Evolutionary conservation across 306 rosid genomes (phyloP).

Genomic region (Calophaca sinica): DNA sequence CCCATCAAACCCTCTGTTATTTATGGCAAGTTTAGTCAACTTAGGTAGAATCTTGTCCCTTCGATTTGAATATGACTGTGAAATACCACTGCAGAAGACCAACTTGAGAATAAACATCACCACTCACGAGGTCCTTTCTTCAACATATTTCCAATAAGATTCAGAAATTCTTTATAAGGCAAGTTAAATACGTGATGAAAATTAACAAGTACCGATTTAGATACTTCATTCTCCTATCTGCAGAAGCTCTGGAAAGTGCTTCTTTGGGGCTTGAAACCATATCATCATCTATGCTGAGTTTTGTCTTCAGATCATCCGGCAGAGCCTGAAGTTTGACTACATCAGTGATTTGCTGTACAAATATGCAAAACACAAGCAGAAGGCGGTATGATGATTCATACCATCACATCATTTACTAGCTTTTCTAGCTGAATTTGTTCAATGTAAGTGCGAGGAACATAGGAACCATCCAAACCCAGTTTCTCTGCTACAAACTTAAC

Average conservation of each 20-base stretch:
- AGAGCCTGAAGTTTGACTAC: slow-evolving; percentile 72
- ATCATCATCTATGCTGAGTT: slow-evolving; percentile 92
- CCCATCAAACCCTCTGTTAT: slow-evolving; percentile 71
- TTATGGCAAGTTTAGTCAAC: slow-evolving; percentile 84
- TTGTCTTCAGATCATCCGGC: slow-evolving; percentile 92
- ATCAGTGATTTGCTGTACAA: slow-evolving; percentile 40
- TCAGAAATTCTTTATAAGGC: slow-evolving; percentile 22
- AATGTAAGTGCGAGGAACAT: slow-evolving; percentile 92
- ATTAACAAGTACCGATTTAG: slow-evolving; percentile 69
- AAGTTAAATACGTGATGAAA: slow-evolving; percentile 35
- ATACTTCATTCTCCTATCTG: slow-evolving; percentile 87
- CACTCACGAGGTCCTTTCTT: slow-evolving; percentile 5
- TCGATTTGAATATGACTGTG: slow-evolving; percentile 77
- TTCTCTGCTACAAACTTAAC: slow-evolving; percentile 78
- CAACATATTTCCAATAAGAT: slow-evolving; percentile 28
- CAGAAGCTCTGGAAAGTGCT: slow-evolving; percentile 95
- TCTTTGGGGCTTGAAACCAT: slow-evolving; percentile 90
- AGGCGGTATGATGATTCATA: slow-evolving; percentile 48
- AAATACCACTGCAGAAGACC: slow-evolving; percentile 61
- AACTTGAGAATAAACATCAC: slow-evolving; percentile 38
- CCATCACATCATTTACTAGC: slow-evolving; percentile 98
- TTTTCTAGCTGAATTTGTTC: slow-evolving; percentile 99
- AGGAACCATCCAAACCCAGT: slow-evolving; percentile 86
- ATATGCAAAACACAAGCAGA: slow-evolving; percentile 39
- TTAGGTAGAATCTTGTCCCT: slow-evolving; percentile 78